phyloP scores from a whole-genome alignment of 192 early-diverging fungal genomes.

The Kickxella alabastrina region DNA sequence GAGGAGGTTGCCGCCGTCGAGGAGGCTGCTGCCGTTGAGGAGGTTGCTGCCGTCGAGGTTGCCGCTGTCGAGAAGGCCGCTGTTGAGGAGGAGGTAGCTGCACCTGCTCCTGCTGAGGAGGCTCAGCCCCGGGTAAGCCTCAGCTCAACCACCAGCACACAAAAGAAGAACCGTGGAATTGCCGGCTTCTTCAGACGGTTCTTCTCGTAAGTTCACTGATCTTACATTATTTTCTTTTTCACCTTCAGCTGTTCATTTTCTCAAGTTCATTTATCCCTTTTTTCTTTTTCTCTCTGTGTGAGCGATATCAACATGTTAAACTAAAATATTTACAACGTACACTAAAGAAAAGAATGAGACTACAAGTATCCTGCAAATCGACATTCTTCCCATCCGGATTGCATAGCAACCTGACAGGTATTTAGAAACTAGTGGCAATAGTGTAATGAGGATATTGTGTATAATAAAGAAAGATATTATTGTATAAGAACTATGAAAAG shows the following conservation, averaged over 20 bases:
- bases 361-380: no score
- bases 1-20: not conserved
- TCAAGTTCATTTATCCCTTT: conserved; percentile 3
- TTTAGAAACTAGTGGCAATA: not conserved
- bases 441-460: no score
- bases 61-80: conserved; percentile 3
- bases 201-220: conserved; percentile 18
- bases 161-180: conserved; percentile 46
- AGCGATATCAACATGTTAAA: not conserved
- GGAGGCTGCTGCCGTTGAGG: conserved; percentile 1
- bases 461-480: no score
- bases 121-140: conserved; percentile 1
- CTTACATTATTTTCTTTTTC: not conserved
- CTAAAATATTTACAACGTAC: not conserved
- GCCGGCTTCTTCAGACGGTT: conserved; percentile 46
- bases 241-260: not conserved
- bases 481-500: no score
- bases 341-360: no score
- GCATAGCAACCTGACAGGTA: no score
- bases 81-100: not conserved
- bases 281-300: not conserved
- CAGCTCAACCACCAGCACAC: conserved; percentile 4
- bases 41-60: not conserved
- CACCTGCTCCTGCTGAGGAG: not conserved
- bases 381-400: no score